Percentiles rank a stretch among this genome's conserved stretches.
Evolutionary conservation across 768 basidiomycete species (phyloP).

Genomic region (Pisolithus sp.): DNA sequence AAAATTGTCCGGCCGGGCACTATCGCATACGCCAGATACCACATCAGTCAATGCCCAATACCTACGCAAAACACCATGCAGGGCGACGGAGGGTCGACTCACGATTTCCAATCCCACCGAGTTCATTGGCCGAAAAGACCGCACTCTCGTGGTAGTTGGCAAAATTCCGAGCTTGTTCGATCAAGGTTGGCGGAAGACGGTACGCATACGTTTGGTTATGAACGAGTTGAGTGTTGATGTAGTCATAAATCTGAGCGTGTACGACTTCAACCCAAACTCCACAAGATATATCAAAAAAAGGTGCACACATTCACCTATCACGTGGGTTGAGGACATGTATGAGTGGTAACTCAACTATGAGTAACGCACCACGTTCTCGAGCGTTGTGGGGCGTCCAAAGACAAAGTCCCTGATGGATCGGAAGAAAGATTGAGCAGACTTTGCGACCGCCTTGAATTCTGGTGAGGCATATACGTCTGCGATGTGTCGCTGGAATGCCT

Average conservation of each 20-base stretch:
- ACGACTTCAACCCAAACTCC: not conserved
- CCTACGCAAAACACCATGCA: not conserved
- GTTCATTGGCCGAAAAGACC: conserved; percentile 27
- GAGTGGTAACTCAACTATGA: not conserved
- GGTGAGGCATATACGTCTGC: conserved; percentile 24
- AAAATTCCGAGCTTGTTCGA: conserved; percentile 25
- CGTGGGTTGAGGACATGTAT: not conserved
- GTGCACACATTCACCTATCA: not conserved
- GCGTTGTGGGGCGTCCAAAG: conserved; percentile 16
- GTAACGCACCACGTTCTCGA: conserved; percentile 28
- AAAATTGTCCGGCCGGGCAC: conserved; percentile 30
- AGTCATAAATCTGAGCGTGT: conserved; percentile 26
- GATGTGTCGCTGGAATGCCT: conserved; percentile 20
- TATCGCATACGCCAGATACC: not conserved
- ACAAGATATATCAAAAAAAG: conserved; percentile 17
- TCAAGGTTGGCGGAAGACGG: conserved; percentile 16
- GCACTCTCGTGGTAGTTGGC: conserved; percentile 38
- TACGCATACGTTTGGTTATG: conserved; percentile 32
- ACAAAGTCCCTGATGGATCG: conserved; percentile 19
- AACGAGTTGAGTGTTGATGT: conserved; percentile 33
- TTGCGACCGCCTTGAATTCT: conserved; percentile 15
- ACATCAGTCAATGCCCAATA: not conserved
- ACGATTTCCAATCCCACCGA: conserved; percentile 32
- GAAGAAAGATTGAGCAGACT: conserved; percentile 19
- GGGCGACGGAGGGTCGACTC: conserved; percentile 9